Evolutionary conservation across 2,329 filamentous ascomycete genomes (phyloP), one percentile per base, ranked within the genome.

Genomic region (Colletotrichum sojae): DNA sequence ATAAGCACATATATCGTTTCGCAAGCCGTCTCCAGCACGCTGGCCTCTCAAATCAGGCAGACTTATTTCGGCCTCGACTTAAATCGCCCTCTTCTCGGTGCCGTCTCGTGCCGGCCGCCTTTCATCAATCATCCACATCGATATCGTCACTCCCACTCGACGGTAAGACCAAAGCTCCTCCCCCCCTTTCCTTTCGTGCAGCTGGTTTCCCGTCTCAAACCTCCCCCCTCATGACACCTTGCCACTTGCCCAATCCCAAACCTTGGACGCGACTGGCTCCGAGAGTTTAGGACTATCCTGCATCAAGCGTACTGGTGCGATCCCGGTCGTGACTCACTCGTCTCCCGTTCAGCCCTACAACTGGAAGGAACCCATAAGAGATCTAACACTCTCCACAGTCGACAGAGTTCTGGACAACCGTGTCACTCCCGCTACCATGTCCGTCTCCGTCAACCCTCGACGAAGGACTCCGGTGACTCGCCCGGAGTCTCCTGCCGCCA

Each of bases 401-500:
- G 72, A 59, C 75, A 72, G 70, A 72, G 64, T 76, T 75, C 72
- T 77, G 76, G 78, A 79, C 76, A 76, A 73, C 71, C 73, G 74
- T 75, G 73, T 72, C 69, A 67, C 70, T 51, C 49, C 70, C 53
- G 59, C 63, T 61, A 81, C 77, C 79, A 86, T 86, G 84, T 83
- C 84, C 66, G 63, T 69, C 67, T 81, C 79, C 77, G 78, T 81
- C 76, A 83, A 85, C 77, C 83, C 83, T 78, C 80, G 80, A 75
- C 80, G 83, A 78, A 83, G 83, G 78, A 79, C 81, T 75, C 78
- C 79, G 78, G 79, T 81, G 77, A 81, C 80, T 81, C 79, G 79
- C 72, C 74, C 76, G 70, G 78, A 74, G 67, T 76, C 74, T 71
- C 80, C 78, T 77, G 76, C 77, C 74, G 76, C 76, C 76, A 76